Conservation (phyloP, 306 rosid genomes). For the Prunus mume region DNA sequence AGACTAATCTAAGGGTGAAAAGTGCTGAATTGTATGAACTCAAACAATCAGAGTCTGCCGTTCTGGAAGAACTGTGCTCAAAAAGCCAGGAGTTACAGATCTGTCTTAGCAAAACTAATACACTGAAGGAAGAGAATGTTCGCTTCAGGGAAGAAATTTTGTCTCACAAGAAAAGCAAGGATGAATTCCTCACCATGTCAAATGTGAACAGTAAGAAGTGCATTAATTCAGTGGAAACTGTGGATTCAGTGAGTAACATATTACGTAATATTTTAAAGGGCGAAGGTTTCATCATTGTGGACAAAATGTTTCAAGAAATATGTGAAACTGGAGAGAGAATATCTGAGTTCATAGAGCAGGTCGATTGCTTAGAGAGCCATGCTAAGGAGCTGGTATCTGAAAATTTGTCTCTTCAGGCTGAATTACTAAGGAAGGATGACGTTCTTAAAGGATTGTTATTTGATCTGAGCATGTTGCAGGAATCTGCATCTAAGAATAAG, state of each 20-base stretch:
- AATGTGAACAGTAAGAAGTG: conserved; percentile 26
- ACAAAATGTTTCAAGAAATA: conserved; percentile 32
- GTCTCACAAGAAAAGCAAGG: conserved; percentile 32
- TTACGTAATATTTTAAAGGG: conserved; percentile 23
- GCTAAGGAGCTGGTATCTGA: conserved; percentile 42
- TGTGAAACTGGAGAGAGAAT: conserved; percentile 34
- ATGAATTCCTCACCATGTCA: conserved; percentile 26
- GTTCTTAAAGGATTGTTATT: conserved; percentile 76
- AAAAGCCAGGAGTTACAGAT: conserved; percentile 36
- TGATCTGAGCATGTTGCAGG: conserved; percentile 93
- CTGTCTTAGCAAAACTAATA: conserved; percentile 5
- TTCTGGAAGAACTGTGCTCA: conserved; percentile 26
- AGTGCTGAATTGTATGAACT: conserved; percentile 31
- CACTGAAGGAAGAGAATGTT: conserved; percentile 42
- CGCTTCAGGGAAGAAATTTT: conserved; percentile 33
- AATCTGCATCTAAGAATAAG: conserved; percentile 76
- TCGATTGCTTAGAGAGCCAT: conserved; percentile 42
- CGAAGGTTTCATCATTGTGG: conserved; percentile 21
- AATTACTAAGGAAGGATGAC: conserved; percentile 72
- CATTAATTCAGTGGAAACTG: conserved; percentile 29
- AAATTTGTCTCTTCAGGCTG: conserved; percentile 49
- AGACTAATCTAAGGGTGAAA: conserved; percentile 35
- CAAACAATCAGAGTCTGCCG: conserved; percentile 35
- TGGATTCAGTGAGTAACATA: conserved; percentile 27
- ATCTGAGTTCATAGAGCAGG: conserved; percentile 31